Evolutionary conservation across 176 grass and related monocot species (phyloP).

Genomic region (Coix lacrymajobi): DNA sequence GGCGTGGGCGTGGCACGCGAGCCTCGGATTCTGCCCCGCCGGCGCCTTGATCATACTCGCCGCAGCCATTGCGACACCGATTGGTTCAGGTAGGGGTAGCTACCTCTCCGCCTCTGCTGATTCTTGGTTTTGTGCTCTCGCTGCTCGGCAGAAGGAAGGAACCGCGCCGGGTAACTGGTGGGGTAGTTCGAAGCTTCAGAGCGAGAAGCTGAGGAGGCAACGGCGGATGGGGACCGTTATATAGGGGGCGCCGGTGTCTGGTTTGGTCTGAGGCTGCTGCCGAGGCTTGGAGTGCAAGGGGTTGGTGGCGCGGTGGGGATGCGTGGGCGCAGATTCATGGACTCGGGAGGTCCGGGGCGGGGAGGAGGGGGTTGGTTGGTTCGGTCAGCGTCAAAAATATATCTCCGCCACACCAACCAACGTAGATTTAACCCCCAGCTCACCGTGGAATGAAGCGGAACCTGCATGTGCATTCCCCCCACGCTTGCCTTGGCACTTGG

Average conservation of each 20-base stretch:
- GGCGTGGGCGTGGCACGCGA: background rate
- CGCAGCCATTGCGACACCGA: conserved; percentile 26
- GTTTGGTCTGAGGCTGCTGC: background rate
- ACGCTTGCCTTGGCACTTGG: background rate
- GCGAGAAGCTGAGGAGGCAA: conserved; percentile 39
- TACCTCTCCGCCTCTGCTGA: background rate
- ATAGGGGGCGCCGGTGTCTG: conserved; percentile 26
- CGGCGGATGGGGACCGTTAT: background rate
- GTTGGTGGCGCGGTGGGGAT: conserved; percentile 26
- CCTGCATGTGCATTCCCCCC: background rate
- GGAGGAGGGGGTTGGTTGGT: conserved; percentile 25
- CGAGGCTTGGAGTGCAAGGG: background rate
- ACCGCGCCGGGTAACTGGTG: background rate
- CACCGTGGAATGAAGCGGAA: background rate
- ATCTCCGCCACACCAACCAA: conserved; percentile 10
- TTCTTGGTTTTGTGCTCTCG: conserved; percentile 11
- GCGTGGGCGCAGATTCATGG: background rate
- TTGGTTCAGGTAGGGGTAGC: background rate
- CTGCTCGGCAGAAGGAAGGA: background rate
- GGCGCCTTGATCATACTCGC: conserved; percentile 40
- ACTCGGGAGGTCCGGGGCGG: background rate
- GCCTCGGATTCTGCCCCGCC: conserved; percentile 28
- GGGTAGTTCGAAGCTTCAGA: conserved; percentile 33
- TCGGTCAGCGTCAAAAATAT: conserved; percentile 23
- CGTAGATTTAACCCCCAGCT: background rate